Percentiles rank a stretch among this genome's conserved stretches.
phyloP scores from a whole-genome alignment of 257 asterid species.

The Knoxia roxburghii region DNA sequence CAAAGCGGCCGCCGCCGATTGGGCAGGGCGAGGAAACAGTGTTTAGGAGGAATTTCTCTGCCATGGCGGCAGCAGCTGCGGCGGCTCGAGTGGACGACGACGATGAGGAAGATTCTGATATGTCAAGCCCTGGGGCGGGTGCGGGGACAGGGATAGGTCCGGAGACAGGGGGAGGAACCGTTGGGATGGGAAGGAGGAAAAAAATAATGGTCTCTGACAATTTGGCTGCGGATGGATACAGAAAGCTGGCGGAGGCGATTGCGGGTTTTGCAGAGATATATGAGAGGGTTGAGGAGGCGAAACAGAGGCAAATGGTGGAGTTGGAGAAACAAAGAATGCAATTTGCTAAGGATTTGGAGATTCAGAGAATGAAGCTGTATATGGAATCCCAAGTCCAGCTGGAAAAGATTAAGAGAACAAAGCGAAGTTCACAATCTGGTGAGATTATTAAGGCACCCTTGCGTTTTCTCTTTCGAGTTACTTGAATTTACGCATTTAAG shows the following conservation, averaged over 20 bases:
- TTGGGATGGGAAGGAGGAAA: constrained; percentile 27
- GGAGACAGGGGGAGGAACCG: constrained; percentile 6
- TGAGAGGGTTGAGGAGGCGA: constrained; percentile 74
- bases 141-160: constrained; percentile 14
- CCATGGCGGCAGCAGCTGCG: constrained; percentile 66
- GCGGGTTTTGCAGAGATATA: constrained; percentile 54
- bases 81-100: constrained; percentile 28
- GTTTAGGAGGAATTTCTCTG: constrained; percentile 59
- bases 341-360: constrained; percentile 79
- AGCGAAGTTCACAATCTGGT: constrained; percentile 44
- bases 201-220: constrained; percentile 14
- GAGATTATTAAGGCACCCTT: constrained; percentile 14
- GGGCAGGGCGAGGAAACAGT: constrained; percentile 22
- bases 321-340: constrained; percentile 89
- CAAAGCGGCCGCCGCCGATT: constrained; percentile 53
- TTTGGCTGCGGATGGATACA: constrained; percentile 39
- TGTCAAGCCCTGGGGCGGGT: constrained; percentile 16
- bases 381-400: constrained; percentile 72
- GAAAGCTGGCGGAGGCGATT: constrained; percentile 63
- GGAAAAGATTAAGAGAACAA: constrained; percentile 54
- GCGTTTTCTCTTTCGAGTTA: background rate
- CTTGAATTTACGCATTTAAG: background rate
- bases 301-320: constrained; percentile 85
- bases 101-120: constrained; percentile 30
- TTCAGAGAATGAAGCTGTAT: constrained; percentile 72